Evolutionary conservation across 495 filamentous ascomycete species (phyloP).

Genomic region (Aspergillus haitiensis): DNA sequence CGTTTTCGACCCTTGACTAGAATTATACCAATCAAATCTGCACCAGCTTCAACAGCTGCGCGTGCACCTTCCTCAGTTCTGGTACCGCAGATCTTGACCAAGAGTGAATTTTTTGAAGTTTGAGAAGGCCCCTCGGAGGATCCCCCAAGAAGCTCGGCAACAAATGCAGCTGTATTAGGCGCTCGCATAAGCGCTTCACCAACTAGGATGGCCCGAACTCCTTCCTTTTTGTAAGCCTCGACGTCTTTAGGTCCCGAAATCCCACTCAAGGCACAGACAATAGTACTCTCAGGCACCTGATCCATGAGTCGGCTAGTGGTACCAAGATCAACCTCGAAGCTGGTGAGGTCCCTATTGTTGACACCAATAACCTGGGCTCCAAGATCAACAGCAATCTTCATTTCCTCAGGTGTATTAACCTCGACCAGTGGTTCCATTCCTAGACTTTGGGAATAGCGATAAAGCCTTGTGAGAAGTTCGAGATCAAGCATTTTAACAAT

Average conservation of each 20-base stretch:
- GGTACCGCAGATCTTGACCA: slow-evolving; percentile 98
- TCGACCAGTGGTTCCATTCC: slow-evolving; percentile 99
- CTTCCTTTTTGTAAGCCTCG: slow-evolving; percentile 79
- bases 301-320: slow-evolving; percentile 90
- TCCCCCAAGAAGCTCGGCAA: slow-evolving; percentile 73
- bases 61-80: slow-evolving; percentile 77
- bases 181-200: slow-evolving; percentile 97
- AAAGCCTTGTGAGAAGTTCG: slow-evolving; percentile 72
- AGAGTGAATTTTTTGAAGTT: slow-evolving; percentile 37
- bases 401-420: slow-evolving; percentile 91
- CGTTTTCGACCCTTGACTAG: slow-evolving; percentile 78
- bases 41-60: slow-evolving; percentile 80
- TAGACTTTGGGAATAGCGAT: slow-evolving; percentile 81
- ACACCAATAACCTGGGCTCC: slow-evolving; percentile 96
- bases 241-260: slow-evolving; percentile 92
- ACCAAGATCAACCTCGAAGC: slow-evolving; percentile 92
- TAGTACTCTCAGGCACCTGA: slow-evolving; percentile 79
- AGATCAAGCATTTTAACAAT: slow-evolving; percentile 97
- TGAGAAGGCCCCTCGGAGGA: slow-evolving; percentile 29
- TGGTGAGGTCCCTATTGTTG: slow-evolving; percentile 94
- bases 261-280: slow-evolving; percentile 91
- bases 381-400: slow-evolving; percentile 80
- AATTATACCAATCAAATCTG: slow-evolving; percentile 92
- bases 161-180: slow-evolving; percentile 73
- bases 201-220: slow-evolving; percentile 89